These are phyloP conservation scores for Ceratobasidium sp. DNA, from an alignment of 1,284 basidiomycete species.

Conservation along the genomic window DNA sequence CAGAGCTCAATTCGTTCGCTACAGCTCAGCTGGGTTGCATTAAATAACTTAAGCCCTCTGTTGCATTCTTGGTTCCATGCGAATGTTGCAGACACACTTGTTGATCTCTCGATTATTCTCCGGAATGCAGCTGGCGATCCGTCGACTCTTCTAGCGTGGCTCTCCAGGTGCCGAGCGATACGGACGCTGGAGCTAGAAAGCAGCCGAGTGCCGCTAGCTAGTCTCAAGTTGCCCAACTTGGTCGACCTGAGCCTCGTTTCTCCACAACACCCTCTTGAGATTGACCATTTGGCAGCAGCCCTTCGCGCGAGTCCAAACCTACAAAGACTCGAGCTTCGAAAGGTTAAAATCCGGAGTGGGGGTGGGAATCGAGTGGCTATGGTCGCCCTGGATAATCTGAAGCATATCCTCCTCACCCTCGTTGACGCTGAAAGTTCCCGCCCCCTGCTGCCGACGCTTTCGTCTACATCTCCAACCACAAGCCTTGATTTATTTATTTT, in stretches of 20 bases:
- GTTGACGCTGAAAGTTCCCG: not conserved
- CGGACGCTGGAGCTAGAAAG: not conserved
- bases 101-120: not conserved
- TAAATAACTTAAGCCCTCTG: not conserved
- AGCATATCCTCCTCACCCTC: not conserved
- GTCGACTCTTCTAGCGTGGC: not conserved
- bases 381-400: not conserved
- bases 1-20: not conserved
- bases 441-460: not conserved
- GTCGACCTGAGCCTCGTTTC: not conserved
- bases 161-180: not conserved
- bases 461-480: not conserved
- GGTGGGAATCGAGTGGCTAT: not conserved
- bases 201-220: not conserved
- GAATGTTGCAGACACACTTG: not conserved
- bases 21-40: not conserved
- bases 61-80: not conserved
- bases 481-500: not conserved
- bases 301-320: not conserved
- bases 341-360: not conserved
- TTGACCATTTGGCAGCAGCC: not conserved
- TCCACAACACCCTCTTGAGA: not conserved
- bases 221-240: not conserved
- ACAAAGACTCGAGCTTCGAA: not conserved
- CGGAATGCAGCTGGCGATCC: not conserved